phyloP scores from a whole-genome alignment of 768 basidiomycete genomes.

The Postia placenta region DNA sequence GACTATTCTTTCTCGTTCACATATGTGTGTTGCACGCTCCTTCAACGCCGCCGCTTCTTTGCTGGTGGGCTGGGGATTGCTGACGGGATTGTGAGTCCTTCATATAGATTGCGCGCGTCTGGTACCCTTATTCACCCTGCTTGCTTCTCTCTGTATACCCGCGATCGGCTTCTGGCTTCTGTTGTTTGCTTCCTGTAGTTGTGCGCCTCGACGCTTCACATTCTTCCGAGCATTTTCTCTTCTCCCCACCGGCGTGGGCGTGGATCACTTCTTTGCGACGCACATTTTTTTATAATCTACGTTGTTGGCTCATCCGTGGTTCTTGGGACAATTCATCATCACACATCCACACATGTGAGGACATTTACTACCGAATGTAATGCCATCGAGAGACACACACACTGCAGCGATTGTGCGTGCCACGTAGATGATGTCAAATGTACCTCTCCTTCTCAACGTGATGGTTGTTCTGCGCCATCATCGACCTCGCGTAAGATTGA shows the following conservation, averaged over 20 bases:
- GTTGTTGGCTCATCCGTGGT: too few species aligned
- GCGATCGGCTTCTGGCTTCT: neutral
- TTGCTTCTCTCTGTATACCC: constrained; percentile 1
- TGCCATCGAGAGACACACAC: too few species aligned
- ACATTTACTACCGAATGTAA: too few species aligned
- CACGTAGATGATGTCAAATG: too few species aligned
- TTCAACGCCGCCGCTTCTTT: neutral
- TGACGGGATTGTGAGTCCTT: neutral
- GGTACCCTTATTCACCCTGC: neutral
- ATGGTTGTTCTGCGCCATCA: too few species aligned
- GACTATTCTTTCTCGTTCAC: neutral
- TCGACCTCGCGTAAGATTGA: too few species aligned
- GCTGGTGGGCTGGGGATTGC: neutral
- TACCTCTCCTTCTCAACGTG: too few species aligned
- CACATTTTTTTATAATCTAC: neutral
- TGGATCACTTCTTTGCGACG: neutral
- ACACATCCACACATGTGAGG: too few species aligned
- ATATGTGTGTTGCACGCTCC: neutral
- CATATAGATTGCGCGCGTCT: neutral
- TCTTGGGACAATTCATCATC: too few species aligned
- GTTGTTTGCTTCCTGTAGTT: neutral
- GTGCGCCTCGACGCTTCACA: neutral
- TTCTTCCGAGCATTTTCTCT: neutral
- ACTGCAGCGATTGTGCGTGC: too few species aligned
- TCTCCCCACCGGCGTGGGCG: neutral